A percentile compares a stretch with the other conserved stretches of the same genome.
Evolutionary conservation across 371 early-diverging fungal species (phyloP).

Genomic region (Syncephalastrum monosporum): DNA sequence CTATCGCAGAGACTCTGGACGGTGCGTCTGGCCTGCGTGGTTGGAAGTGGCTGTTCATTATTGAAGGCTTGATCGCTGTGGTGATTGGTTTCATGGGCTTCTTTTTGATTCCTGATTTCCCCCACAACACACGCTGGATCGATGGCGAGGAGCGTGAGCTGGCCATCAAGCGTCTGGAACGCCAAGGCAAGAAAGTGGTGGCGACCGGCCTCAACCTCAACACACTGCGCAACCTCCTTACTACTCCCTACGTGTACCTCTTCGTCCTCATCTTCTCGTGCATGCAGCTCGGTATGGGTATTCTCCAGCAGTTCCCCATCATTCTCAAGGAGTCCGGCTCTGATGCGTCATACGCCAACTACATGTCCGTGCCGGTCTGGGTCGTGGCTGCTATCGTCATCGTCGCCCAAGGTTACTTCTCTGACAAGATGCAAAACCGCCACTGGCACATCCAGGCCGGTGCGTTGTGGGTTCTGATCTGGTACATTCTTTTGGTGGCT

Average conservation of each 20-base stretch:
- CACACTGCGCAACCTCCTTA: constrained; percentile 33
- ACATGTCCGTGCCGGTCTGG: constrained; percentile 48
- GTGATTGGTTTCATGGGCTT: constrained; percentile 39
- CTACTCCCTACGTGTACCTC: constrained; percentile 39
- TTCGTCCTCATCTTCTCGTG: constrained; percentile 37
- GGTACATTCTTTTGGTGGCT: constrained; percentile 57
- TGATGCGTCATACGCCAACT: constrained; percentile 33
- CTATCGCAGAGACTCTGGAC: constrained; percentile 32
- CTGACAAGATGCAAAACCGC: constrained; percentile 34
- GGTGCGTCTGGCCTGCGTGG: constrained; percentile 48
- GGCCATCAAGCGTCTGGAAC: constrained; percentile 48
- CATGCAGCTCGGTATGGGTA: constrained; percentile 50
- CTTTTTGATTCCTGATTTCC: constrained; percentile 59
- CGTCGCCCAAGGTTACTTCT: constrained; percentile 39
- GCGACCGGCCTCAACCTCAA: constrained; percentile 19
- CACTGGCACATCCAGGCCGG: constrained; percentile 42
- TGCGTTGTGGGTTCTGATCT: constrained; percentile 32
- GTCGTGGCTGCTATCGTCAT: constrained; percentile 39
- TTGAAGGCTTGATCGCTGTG: constrained; percentile 55
- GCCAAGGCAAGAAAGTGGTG: constrained; percentile 29
- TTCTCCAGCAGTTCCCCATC: constrained; percentile 40
- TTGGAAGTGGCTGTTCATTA: constrained; percentile 65
- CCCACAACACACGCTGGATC: constrained; percentile 51
- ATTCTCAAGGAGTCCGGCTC: constrained; percentile 36
- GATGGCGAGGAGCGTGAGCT: constrained; percentile 47